Base-by-base conservation (phyloP, 129 eudicot species). In the Centaurea solstitialis region DNA sequence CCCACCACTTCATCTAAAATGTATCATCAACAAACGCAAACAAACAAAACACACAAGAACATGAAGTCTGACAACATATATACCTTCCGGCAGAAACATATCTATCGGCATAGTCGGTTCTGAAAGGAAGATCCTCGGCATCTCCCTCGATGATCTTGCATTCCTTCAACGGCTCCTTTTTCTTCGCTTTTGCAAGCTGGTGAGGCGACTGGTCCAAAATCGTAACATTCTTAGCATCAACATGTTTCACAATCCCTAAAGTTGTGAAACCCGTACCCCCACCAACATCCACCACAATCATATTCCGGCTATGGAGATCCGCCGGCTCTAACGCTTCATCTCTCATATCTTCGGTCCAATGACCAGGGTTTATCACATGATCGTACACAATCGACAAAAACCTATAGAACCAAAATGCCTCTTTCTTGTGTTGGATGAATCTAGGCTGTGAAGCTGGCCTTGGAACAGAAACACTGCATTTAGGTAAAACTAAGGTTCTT, bases 11-110 rank as follows among this genome's bases (percentile, higher is more conserved):
- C 43, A 17, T 57, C 40, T 78, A 41, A 13, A 71, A 59, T 23
- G 11, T 15, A 61, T 24, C 21, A 24, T 43, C 22, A 47, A 79
- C 66, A 37, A 10, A 15, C 26, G 6, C 62, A 79, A 3, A 41
- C 22, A 74, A 70, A 21, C 11, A n/a, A 70, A 53, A 74, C 21
- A 35, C 74, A 81, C 22, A 43, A 13, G 9, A 38, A 40, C 78
- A 40, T 38, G 67, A 73, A 40, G 15, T 6, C 23, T 38, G 22
- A 20, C 66, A 50, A 47, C 17, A 13, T 47, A 13, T n/a, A 24
- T 86, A 87, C 90, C 90, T 87, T 77, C 90, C 90, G 0, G 90
- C 90, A 21, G 90, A 87, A 13, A 87, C 57, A 75, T 86, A 86
- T 79, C 87, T 71, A 82, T 86, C 85, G 0, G 82, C 84, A 79